A percentile compares a stretch with the other conserved stretches of the same genome.
phyloP scores from a whole-genome alignment of 139 green algal species.

The Edaphochlamys debaryana region DNA sequence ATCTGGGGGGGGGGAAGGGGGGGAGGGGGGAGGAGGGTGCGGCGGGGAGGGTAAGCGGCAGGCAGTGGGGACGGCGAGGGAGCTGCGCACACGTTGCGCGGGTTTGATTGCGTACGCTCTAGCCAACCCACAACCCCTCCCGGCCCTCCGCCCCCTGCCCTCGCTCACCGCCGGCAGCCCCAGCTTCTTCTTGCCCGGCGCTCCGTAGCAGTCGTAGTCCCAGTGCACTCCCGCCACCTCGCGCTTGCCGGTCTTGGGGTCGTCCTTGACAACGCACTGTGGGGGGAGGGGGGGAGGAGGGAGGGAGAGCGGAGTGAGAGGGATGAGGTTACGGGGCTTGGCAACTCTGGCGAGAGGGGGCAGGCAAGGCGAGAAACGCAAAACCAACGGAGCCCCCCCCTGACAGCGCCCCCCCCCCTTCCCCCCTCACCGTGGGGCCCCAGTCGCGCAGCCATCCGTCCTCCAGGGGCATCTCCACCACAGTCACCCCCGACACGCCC shows the following conservation, averaged over 20 bases:
- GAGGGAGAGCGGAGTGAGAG: neutral
- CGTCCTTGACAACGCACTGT: constrained; percentile 55
- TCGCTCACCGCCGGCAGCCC: constrained; percentile 41
- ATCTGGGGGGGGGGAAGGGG: constrained; percentile 22
- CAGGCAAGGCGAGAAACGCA: neutral
- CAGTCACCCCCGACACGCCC: constrained; percentile 46
- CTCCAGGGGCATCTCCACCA: constrained; percentile 61
- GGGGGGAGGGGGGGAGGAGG: neutral
- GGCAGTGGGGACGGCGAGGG: too few relatives aligned
- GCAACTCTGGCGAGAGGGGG: neutral
- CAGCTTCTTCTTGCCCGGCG: constrained; percentile 50
- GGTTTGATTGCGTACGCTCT: too few relatives aligned
- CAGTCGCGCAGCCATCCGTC: constrained; percentile 77
- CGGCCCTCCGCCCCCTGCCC: too few relatives aligned
- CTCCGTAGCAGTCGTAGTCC: constrained; percentile 74
- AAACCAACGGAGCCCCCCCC: too few relatives aligned
- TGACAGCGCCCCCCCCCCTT: too few relatives aligned
- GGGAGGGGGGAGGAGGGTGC: too few relatives aligned
- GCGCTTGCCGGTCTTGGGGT: constrained; percentile 61
- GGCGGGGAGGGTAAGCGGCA: neutral
- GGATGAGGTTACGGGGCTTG: neutral
- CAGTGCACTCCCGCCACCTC: constrained; percentile 73
- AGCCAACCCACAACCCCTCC: too few relatives aligned
- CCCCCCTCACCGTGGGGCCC: constrained; percentile 62
- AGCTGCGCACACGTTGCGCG: too few relatives aligned